Conservation (phyloP, 1,284 basidiomycete genomes). For the Boletus smithii region DNA sequence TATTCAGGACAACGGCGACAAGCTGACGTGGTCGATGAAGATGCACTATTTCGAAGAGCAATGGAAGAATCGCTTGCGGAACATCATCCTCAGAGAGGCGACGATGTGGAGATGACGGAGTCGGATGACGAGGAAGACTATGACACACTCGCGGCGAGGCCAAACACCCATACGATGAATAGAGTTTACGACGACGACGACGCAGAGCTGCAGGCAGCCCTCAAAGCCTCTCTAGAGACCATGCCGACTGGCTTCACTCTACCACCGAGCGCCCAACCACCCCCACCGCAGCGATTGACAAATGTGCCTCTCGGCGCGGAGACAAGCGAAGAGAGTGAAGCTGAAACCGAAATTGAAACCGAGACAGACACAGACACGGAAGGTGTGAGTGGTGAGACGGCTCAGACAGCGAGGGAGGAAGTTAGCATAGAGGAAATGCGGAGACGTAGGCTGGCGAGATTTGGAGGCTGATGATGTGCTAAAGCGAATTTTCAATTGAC, state of each 20-base stretch:
- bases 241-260: conserved; percentile 54
- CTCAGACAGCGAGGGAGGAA: conserved; percentile 29
- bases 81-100: conserved; percentile 23
- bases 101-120: conserved; percentile 14
- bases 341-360: conserved; percentile 17
- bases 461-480: conserved; percentile 45
- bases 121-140: conserved; percentile 34
- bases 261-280: conserved; percentile 35
- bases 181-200: conserved; percentile 84
- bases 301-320: conserved; percentile 14
- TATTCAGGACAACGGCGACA: conserved; percentile 11
- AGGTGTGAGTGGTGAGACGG: conserved; percentile 14
- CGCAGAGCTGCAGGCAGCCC: conserved; percentile 78
- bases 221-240: conserved; percentile 76
- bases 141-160: conserved; percentile 1
- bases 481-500: background rate
- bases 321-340: conserved; percentile 17
- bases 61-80: conserved; percentile 57
- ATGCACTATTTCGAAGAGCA: conserved; percentile 57
- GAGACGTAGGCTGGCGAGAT: conserved; percentile 70
- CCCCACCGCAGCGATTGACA: conserved; percentile 18
- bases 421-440: conserved; percentile 77
- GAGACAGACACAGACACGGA: conserved; percentile 28
- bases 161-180: conserved; percentile 10
- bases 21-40: conserved; percentile 48